Conservation (phyloP, 192 early-diverging fungal species). For the Entomortierella beljakovae region DNA sequence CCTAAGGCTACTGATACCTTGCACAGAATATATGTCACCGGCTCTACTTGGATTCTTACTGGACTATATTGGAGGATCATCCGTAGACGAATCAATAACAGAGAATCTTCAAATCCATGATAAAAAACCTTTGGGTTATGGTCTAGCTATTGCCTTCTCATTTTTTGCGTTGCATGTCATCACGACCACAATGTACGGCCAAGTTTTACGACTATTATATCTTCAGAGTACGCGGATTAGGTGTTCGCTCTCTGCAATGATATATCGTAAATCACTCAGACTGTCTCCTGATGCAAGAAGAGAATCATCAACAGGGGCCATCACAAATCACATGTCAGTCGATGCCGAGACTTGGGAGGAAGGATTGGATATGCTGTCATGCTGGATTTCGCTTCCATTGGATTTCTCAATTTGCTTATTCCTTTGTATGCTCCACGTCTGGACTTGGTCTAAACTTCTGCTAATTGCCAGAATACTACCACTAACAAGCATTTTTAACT, state of each 20-base stretch:
- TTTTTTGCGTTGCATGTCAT: neutral
- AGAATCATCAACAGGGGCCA: constrained; percentile 40
- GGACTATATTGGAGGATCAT: constrained; percentile 27
- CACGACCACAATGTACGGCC: neutral
- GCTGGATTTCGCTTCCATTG: constrained; percentile 30
- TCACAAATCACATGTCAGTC: constrained; percentile 56
- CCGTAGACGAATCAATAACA: neutral
- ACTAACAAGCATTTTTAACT: no score
- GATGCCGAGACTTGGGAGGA: constrained; percentile 48
- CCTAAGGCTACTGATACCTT: constrained; percentile 4
- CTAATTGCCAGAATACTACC: no score
- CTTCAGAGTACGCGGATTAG: constrained; percentile 9
- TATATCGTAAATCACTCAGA: constrained; percentile 52
- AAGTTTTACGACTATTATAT: neutral
- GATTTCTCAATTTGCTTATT: constrained; percentile 32
- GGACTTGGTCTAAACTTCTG: neutral
- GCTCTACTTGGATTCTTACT: constrained; percentile 19
- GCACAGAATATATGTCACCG: constrained; percentile 22
- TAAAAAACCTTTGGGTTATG: constrained; percentile 18
- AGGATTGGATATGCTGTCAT: constrained; percentile 12
- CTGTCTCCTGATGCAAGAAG: constrained; percentile 47
- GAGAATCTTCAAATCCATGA: neutral
- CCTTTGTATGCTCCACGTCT: constrained; percentile 14
- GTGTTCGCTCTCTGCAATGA: constrained; percentile 30
- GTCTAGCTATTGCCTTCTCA: constrained; percentile 17